Evolutionary conservation across 768 basidiomycete genomes (phyloP).

Genomic region (Rhizopogon roseolus): DNA sequence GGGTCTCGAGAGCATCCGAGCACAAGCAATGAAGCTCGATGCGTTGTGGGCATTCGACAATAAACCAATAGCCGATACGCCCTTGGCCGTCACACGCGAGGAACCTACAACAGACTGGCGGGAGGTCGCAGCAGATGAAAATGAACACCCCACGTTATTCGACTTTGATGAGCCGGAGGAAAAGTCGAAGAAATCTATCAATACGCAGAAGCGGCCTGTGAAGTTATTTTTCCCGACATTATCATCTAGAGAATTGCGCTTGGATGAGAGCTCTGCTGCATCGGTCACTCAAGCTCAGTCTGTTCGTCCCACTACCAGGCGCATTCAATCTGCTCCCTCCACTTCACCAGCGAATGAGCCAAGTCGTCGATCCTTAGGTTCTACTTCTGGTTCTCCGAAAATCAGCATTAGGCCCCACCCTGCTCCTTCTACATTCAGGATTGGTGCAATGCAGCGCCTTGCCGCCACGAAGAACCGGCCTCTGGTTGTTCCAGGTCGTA

Average conservation of each 20-base stretch:
- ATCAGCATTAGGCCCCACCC: too few relatives aligned
- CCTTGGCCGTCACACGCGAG: neutral
- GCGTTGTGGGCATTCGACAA: neutral
- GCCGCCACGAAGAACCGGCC: neutral
- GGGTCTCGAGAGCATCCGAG: constrained; percentile 11
- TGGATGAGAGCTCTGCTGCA: neutral
- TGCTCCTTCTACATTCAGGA: neutral
- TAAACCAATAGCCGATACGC: neutral
- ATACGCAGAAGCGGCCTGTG: neutral
- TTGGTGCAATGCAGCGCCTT: neutral
- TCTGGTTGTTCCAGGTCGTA: neutral
- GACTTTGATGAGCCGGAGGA: too few relatives aligned
- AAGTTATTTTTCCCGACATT: neutral
- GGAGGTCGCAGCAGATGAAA: neutral
- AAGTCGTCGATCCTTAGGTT: neutral
- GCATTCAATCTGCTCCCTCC: neutral
- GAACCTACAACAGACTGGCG: neutral
- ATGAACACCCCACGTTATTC: too few relatives aligned
- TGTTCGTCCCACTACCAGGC: neutral
- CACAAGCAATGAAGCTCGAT: constrained; percentile 2
- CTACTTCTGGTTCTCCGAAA: neutral
- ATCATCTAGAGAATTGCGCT: too few relatives aligned
- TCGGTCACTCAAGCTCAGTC: neutral
- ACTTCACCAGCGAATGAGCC: neutral
- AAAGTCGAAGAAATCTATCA: neutral